phyloP scores from a whole-genome alignment of 371 early-diverging fungal species.

The Mucor velutinosus region DNA sequence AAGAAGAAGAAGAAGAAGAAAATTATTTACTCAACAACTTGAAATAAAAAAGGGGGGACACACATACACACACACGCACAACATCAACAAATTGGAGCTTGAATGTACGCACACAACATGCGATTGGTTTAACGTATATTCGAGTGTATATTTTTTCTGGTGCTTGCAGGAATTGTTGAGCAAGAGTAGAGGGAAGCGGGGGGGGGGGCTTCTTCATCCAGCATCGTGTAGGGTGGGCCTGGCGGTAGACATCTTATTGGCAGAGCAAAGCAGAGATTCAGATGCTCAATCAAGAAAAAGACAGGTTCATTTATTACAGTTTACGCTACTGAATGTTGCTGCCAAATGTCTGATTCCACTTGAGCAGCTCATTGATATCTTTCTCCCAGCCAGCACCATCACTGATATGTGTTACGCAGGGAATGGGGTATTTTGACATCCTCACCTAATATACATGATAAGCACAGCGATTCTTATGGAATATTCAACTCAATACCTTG shows the following conservation, averaged over 20 bases:
- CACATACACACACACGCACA: no score
- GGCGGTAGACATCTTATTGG: no score
- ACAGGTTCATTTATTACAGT: no score
- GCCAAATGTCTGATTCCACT: slow-evolving; percentile 82
- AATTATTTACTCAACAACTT: background rate
- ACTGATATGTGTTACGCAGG: slow-evolving; percentile 71
- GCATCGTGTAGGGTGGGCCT: no score
- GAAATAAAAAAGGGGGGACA: background rate
- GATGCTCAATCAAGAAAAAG: background rate
- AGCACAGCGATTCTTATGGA: background rate
- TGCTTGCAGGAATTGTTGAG: background rate
- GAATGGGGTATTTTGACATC: slow-evolving; percentile 79
- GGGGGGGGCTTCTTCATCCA: no score
- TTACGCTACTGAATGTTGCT: slow-evolving; percentile 3
- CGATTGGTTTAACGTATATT: background rate
- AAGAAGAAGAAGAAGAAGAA: background rate
- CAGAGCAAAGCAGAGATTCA: no score
- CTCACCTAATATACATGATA: slow-evolving; percentile 44
- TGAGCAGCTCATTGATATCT: slow-evolving; percentile 80
- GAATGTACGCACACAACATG: background rate
- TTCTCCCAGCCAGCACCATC: slow-evolving; percentile 74
- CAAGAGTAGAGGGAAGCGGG: background rate
- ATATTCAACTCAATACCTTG: slow-evolving; percentile 40
- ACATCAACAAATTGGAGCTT: background rate
- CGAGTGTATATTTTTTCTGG: background rate